Conservation (phyloP, 176 grass and related monocot species). For the Musa schizocarpa region DNA sequence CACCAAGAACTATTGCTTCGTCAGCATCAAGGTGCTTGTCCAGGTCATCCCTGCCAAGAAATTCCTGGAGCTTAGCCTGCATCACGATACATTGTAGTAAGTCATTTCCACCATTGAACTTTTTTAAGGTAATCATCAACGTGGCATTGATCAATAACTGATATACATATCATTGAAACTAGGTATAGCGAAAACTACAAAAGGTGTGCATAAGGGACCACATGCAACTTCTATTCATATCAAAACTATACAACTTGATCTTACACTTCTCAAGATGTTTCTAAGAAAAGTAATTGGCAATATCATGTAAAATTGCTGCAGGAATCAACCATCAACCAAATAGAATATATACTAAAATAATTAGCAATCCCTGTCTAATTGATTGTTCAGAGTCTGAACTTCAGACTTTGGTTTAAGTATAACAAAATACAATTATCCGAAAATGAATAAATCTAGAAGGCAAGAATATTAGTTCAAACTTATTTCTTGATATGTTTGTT, state of each 20-base stretch:
- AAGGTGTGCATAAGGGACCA: neutral
- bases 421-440: neutral
- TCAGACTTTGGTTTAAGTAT: neutral
- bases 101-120: neutral
- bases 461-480: too few relatives aligned
- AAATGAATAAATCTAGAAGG: neutral
- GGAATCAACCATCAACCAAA: neutral
- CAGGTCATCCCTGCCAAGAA: slow-evolving; percentile 61
- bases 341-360: neutral
- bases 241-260: neutral
- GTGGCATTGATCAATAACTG: neutral
- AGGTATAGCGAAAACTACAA: neutral
- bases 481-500: too few relatives aligned
- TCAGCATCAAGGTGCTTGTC: slow-evolving; percentile 98
- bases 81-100: neutral
- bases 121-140: neutral
- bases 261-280: neutral
- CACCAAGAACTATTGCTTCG: slow-evolving; percentile 93
- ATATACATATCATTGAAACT: neutral
- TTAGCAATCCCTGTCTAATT: neutral
- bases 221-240: neutral
- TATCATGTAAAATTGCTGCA: neutral
- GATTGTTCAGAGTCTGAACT: neutral
- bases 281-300: too few relatives aligned
- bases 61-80: slow-evolving; percentile 87